phyloP scores from a whole-genome alignment of 805 yeast species.

The Sugiyamaella floridensis region DNA sequence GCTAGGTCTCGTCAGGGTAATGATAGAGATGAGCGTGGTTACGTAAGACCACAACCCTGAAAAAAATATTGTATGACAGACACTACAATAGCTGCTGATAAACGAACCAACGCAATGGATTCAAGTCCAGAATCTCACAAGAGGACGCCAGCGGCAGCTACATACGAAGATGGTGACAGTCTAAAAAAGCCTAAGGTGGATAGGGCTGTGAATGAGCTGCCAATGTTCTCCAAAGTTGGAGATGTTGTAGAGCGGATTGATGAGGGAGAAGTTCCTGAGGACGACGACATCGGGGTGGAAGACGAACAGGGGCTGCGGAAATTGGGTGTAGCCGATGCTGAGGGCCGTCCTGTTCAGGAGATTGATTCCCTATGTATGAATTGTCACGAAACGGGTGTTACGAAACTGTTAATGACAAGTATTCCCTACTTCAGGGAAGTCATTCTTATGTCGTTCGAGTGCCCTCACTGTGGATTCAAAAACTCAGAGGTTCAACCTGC shows the following conservation, averaged over 20 bases:
- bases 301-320: slow-evolving; percentile 36
- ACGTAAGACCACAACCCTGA: neutral
- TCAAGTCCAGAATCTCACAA: slow-evolving; percentile 2
- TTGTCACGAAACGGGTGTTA: slow-evolving; percentile 79
- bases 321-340: slow-evolving; percentile 76
- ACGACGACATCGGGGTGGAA: slow-evolving; percentile 16
- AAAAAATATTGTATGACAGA: too few species aligned
- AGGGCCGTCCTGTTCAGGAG: slow-evolving; percentile 93
- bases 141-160: neutral
- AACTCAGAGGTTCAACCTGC: slow-evolving; percentile 97
- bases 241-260: slow-evolving; percentile 46
- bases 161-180: neutral
- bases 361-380: slow-evolving; percentile 94
- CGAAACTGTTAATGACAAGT: slow-evolving; percentile 74
- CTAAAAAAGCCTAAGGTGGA: slow-evolving; percentile 2
- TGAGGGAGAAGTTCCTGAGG: slow-evolving; percentile 21
- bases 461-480: slow-evolving; percentile 89
- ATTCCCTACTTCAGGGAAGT: slow-evolving; percentile 91
- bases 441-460: slow-evolving; percentile 87
- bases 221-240: slow-evolving; percentile 38
- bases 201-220: neutral
- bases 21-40: too few species aligned
- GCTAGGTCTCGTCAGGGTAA: too few species aligned
- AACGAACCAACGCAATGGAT: neutral
- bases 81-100: neutral